Conservation (phyloP, 2,329 filamentous ascomycete genomes). For the Paraphaeosphaeria minitans region DNA sequence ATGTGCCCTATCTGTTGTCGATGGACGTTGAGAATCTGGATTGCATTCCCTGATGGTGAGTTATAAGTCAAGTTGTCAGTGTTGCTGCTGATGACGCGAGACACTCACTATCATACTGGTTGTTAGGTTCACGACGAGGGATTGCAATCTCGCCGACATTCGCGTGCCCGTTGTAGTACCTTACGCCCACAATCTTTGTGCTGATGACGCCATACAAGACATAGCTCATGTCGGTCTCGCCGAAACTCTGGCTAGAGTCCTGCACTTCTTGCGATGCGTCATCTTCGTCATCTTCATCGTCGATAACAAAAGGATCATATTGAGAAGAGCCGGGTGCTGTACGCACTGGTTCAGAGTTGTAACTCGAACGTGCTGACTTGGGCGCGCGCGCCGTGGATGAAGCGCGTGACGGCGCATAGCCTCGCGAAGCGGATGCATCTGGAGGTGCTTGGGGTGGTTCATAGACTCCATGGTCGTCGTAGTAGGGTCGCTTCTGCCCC, state of each 20-base stretch:
- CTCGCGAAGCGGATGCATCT: background rate
- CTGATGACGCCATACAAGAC: constrained; percentile 46
- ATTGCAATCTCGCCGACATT: constrained; percentile 43
- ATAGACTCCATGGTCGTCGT: constrained; percentile 14
- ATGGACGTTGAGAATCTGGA: constrained; percentile 78
- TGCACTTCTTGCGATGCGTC: constrained; percentile 36
- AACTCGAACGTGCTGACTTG: constrained; percentile 35
- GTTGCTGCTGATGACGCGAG: background rate
- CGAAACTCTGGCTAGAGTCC: constrained; percentile 32
- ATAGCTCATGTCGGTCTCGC: constrained; percentile 30
- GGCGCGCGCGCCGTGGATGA: constrained; percentile 24
- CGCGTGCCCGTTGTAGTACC: constrained; percentile 46
- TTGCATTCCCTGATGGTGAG: constrained; percentile 64
- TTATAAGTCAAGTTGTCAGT: background rate
- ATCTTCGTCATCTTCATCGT: constrained; percentile 35
- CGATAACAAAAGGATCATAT: constrained; percentile 30
- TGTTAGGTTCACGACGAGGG: constrained; percentile 65
- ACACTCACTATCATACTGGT: constrained; percentile 50
- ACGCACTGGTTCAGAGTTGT: constrained; percentile 16
- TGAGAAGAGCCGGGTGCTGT: constrained; percentile 31
- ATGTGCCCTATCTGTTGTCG: constrained; percentile 79
- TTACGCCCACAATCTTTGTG: constrained; percentile 64
- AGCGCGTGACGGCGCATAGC: constrained; percentile 20
- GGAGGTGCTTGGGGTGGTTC: background rate
- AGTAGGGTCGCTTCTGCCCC: constrained; percentile 17